Evolutionary conservation across 305 asterid genomes (phyloP).

Genomic region (Plantago lanceolata): DNA sequence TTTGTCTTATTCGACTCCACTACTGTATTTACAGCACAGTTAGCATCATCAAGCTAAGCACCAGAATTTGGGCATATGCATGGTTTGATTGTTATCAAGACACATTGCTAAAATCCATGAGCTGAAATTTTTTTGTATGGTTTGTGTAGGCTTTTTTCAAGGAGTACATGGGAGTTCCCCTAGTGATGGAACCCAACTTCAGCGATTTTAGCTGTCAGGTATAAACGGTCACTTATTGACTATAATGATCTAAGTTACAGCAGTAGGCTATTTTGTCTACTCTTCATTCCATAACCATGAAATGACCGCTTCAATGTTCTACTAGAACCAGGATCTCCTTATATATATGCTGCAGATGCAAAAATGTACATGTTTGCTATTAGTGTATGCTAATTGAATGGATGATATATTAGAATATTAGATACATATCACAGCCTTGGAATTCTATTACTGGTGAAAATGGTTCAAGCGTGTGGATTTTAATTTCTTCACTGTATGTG

Average conservation of each 20-base stretch:
- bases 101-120: slow-evolving; percentile 1
- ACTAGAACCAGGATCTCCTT: neutral
- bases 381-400: neutral
- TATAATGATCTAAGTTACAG: neutral
- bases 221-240: slow-evolving; percentile 3
- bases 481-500: neutral
- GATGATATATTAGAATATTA: neutral
- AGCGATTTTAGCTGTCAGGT: slow-evolving; percentile 81
- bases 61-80: neutral
- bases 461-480: neutral
- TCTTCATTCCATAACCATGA: neutral
- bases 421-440: neutral
- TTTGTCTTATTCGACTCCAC: neutral
- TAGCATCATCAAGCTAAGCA: neutral
- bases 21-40: neutral
- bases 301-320: neutral
- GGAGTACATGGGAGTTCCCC: slow-evolving; percentile 77
- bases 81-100: neutral
- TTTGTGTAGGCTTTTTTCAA: slow-evolving; percentile 52
- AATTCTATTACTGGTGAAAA: neutral
- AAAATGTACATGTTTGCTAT: neutral
- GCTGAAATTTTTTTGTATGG: slow-evolving; percentile 5
- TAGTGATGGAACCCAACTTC: slow-evolving; percentile 82
- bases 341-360: neutral
- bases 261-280: slow-evolving; percentile 1